Base-by-base conservation (phyloP, 441 rosid genomes). In the Gossypium gossypioides region DNA sequence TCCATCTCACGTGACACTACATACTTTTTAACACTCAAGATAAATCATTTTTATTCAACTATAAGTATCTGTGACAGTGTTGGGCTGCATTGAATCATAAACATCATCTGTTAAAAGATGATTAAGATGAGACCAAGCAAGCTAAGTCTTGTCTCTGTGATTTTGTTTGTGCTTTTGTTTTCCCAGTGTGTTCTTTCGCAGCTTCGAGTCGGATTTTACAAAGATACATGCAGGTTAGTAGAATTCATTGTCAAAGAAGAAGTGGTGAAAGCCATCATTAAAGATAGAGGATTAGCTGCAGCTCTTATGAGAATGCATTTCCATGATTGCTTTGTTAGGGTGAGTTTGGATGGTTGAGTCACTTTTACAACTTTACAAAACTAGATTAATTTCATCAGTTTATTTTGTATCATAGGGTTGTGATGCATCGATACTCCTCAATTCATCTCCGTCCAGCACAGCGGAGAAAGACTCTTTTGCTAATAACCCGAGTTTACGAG, bases 311-410 rank as follows among this genome's bases (percentile, higher is more conserved):
- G 88, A 75, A 76, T 87, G 87, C 88, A 84, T 74, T 86, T 87
- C 71, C 91, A 83, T 22, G 91, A 87, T 48, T 86, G 89, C 67
- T 86, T 87, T 67, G 85, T 81, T 51, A 75, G 88, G 77, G 90
- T 86, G 71, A 80, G 83, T 68, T 6, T 7, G 37, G 37, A 5
- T 32, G 37, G 7, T 24, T 48, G 6, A 13, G 6, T 48, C 56
- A 25, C 21, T 37, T 32, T 5, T 32, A 32, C 37, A 32, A 32
- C 6, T 32, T 22, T 16, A 6, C 10, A 16, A n/a, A 18, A 4
- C 12, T 22, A 70, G 21, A 57, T 19, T 37, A 3, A 56, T 21
- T 4, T 71, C 22, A 22, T 57, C 19, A 12, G 37, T 50, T 62
- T 27, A 19, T 32, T 21, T 7, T 12, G 69, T 27, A 9, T 51